Evolutionary conservation across 768 basidiomycete genomes (phyloP).

Genomic region (Tricholomella constricta): DNA sequence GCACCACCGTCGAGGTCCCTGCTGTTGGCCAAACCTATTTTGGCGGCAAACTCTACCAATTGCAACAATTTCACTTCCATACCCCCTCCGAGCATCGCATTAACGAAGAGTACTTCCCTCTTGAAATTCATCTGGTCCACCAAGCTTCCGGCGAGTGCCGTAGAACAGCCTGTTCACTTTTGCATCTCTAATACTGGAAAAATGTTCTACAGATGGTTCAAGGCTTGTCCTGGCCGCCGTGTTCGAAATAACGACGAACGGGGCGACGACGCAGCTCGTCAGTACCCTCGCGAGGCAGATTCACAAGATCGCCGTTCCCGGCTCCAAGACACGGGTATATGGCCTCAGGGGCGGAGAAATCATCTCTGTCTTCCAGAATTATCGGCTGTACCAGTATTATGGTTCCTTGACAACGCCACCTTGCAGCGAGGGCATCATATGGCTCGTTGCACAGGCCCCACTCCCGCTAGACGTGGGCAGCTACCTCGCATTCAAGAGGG

Average conservation of each 20-base stretch:
- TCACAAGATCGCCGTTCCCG: slow-evolving; percentile 1
- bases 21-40: slow-evolving; percentile 2
- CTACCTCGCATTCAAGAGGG: slow-evolving; percentile 9
- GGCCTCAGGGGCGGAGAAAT: background rate
- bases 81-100: slow-evolving; percentile 12
- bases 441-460: slow-evolving; percentile 3
- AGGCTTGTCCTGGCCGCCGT: slow-evolving; percentile 7
- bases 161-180: background rate
- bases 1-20: slow-evolving; percentile 6
- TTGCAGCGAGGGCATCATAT: slow-evolving; percentile 10
- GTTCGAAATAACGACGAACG: slow-evolving; percentile 8
- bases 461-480: slow-evolving; percentile 4
- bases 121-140: slow-evolving; percentile 11
- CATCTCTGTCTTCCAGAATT: background rate
- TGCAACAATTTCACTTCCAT: slow-evolving; percentile 11
- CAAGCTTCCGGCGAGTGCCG: background rate
- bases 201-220: background rate
- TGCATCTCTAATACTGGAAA: background rate
- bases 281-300: background rate
- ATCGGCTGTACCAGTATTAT: slow-evolving; percentile 1
- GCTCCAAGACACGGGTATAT: background rate
- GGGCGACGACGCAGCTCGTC: slow-evolving; percentile 5
- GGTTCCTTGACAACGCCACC: slow-evolving; percentile 15
- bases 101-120: slow-evolving; percentile 7
- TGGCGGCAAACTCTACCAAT: background rate